A percentile compares a stretch with the other conserved stretches of the same genome.
Conservation (phyloP, 1,284 basidiomycete species). For the Sutorius eximius region DNA sequence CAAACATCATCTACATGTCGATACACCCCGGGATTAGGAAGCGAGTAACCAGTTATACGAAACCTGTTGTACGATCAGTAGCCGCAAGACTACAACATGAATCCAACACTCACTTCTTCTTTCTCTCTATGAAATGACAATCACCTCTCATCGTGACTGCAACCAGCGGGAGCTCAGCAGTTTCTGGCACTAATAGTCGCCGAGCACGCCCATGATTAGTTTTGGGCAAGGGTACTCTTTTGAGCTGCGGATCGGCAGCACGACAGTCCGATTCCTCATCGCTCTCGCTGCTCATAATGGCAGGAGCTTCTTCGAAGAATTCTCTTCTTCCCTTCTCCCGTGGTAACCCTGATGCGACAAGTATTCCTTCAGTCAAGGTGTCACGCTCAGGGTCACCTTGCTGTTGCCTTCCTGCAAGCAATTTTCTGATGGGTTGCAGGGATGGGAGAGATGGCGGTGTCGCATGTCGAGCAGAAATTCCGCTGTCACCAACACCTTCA, state of each 20-base stretch:
- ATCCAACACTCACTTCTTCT: slow-evolving; percentile 29
- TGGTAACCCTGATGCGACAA: slow-evolving; percentile 1
- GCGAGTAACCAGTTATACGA: slow-evolving; percentile 42
- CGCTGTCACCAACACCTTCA: background rate
- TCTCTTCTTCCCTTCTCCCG: slow-evolving; percentile 9
- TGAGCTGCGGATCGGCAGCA: slow-evolving; percentile 24
- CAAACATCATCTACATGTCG: slow-evolving; percentile 46
- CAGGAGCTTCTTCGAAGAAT: slow-evolving; percentile 7
- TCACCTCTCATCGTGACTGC: slow-evolving; percentile 54
- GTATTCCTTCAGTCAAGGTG: background rate
- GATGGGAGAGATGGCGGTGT: slow-evolving; percentile 5
- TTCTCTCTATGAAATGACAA: slow-evolving; percentile 47
- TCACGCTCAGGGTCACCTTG: slow-evolving; percentile 7
- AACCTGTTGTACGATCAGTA: slow-evolving; percentile 27
- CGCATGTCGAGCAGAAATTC: slow-evolving; percentile 2
- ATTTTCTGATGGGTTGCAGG: slow-evolving; percentile 17
- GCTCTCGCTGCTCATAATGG: slow-evolving; percentile 11
- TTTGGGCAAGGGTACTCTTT: slow-evolving; percentile 40
- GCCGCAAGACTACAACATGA: slow-evolving; percentile 7
- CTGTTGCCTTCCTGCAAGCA: slow-evolving; percentile 11
- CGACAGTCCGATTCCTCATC: slow-evolving; percentile 13
- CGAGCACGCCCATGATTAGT: slow-evolving; percentile 41
- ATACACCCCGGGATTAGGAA: slow-evolving; percentile 40
- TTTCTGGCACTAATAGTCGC: slow-evolving; percentile 43
- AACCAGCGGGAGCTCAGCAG: slow-evolving; percentile 38